Base-by-base conservation (phyloP, 1,284 basidiomycete genomes). In the Sporisorium graminicola region DNA sequence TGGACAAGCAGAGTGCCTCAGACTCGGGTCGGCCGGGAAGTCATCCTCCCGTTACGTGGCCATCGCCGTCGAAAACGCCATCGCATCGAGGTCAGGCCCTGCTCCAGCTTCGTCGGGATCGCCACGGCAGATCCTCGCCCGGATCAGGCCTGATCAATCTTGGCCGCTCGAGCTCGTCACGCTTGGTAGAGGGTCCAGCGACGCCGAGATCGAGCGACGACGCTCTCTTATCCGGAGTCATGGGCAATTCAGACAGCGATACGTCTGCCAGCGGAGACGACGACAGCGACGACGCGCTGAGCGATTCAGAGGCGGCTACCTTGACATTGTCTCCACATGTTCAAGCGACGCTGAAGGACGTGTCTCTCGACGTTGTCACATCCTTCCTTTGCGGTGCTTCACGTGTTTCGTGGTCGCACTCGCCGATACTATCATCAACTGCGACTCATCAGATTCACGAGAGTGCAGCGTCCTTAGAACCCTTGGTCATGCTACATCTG, bases 161-260 rank as follows among this genome's bases (percentile, higher is more conserved):
- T 5, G 33, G 63, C 16, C 47, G 55, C 9, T n/a, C 53, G 2
- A 62, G 68, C 44, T 50, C 50, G 14, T 52, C 65, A 13, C 51
- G 60, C 5, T 26, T 31, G 37, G 8, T 55, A n/a, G 67, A 71
- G 5, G 43, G 14, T 10, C 56, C 67, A n/a, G 54, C 46, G n/a
- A 75, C 73, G 35, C 73, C 73, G 3, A 63, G 73, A 50, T 75
- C 73, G 42, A 67, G 67, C 46, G 73, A 75, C 42, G 73, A 67
- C 16, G 43, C 71, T 10, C 43, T 64, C 12, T 29, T 61, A 33
- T 33, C 63, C 1, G 57, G 42, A 40, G 53, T 37, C 16, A 31
- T 46, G 6, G 64, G 57, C 26, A 58, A 20, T 16, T 40, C 64
- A 5, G 67, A 65, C 22, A 57, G 52, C 58, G 62, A 65, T 10